phyloP scores from a whole-genome alignment of 2,329 filamentous ascomycete genomes.

The Penicillium sp. region DNA sequence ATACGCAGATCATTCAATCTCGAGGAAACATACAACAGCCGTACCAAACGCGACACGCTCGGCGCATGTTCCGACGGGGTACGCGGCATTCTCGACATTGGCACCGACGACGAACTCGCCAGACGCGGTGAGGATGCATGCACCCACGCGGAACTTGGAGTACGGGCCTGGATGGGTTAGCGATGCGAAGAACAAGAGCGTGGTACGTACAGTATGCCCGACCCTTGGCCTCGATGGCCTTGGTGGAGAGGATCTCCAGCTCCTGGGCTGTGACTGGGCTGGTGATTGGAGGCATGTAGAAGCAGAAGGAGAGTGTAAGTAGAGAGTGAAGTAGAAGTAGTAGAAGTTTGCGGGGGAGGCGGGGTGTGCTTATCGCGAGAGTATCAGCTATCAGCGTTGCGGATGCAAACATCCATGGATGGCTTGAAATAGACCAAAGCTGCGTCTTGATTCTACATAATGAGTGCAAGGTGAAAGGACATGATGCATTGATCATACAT shows the following conservation, averaged over 20 bases:
- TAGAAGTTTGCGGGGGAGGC: neutral
- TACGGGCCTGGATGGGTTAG: slow-evolving; percentile 59
- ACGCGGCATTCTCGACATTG: slow-evolving; percentile 89
- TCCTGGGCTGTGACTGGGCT: slow-evolving; percentile 55
- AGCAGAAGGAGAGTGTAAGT: neutral
- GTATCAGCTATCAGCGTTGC: neutral
- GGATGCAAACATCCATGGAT: neutral
- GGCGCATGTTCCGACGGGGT: slow-evolving; percentile 92
- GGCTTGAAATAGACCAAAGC: no score
- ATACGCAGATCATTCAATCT: neutral
- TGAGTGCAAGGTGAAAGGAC: no score
- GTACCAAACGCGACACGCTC: slow-evolving; percentile 84
- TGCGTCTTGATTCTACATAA: no score
- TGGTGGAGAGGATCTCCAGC: slow-evolving; percentile 58
- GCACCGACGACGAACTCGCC: slow-evolving; percentile 65
- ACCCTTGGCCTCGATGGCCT: slow-evolving; percentile 66
- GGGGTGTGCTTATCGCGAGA: neutral
- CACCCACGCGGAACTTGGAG: slow-evolving; percentile 86
- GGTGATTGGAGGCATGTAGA: slow-evolving; percentile 23
- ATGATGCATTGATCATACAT: no score
- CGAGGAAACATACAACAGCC: slow-evolving; percentile 54
- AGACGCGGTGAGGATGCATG: slow-evolving; percentile 62
- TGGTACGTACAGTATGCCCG: slow-evolving; percentile 68
- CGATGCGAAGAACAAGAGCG: neutral
- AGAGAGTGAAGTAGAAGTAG: neutral